Percentiles rank a stretch among this genome's conserved stretches.
phyloP scores from a whole-genome alignment of 78 protist species.

The Pelomyxa schiedti region DNA sequence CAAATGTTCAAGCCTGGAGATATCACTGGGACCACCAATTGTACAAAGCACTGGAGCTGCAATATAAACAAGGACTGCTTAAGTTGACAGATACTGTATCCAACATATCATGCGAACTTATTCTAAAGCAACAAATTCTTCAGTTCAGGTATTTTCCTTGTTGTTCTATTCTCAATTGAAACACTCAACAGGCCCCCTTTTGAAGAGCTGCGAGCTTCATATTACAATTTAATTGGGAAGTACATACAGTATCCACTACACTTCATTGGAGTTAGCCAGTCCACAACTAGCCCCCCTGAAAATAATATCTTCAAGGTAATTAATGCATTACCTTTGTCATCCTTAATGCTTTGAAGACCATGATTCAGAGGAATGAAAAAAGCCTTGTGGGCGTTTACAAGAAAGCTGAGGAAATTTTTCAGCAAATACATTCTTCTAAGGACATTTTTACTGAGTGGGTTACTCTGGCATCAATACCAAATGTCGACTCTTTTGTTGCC shows the following conservation, averaged over 20 bases:
- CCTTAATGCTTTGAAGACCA: neutral
- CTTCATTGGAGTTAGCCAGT: conserved; percentile 48
- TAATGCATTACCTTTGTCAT: neutral
- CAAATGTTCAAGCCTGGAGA: no score
- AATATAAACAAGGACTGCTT: conserved; percentile 59
- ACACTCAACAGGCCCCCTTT: no score
- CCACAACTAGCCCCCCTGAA: no score
- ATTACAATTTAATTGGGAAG: conserved; percentile 34
- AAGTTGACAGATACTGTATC: conserved; percentile 38
- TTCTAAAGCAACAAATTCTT: conserved; percentile 11
- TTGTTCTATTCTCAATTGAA: no score
- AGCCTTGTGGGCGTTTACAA: conserved; percentile 21
- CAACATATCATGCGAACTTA: conserved; percentile 17
- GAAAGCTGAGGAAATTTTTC: conserved; percentile 36
- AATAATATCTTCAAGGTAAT: neutral
- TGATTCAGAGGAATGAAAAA: conserved; percentile 30
- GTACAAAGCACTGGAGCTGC: conserved; percentile 60
- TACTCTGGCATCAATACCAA: conserved; percentile 18
- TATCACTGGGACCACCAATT: conserved; percentile 79
- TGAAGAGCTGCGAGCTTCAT: conserved; percentile 48
- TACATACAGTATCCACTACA: conserved; percentile 41
- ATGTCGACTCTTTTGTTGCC: conserved; percentile 6
- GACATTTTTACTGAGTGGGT: conserved; percentile 29
- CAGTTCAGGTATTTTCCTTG: no score
- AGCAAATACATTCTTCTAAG: neutral